Percentiles rank a stretch among this genome's conserved stretches.
phyloP scores from a whole-genome alignment of 257 asterid genomes.

The Ocimum tenuiflorum region DNA sequence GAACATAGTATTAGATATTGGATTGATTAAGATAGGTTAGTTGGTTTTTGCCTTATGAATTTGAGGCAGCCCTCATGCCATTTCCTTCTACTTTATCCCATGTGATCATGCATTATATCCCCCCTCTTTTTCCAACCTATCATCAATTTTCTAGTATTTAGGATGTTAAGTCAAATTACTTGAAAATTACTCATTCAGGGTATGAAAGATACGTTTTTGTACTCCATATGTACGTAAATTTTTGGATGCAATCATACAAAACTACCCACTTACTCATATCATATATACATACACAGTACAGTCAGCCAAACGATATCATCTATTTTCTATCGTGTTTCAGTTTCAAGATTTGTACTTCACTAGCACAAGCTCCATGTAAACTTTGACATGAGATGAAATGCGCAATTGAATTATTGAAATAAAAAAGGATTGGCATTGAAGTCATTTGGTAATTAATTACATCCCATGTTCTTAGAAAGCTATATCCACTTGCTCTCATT shows the following conservation, averaged over 20 bases:
- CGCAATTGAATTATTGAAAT: background rate
- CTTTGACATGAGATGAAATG: background rate
- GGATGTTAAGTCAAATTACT: conserved; percentile 24
- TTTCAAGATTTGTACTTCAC: background rate
- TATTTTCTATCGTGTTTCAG: background rate
- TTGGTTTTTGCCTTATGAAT: conserved; percentile 41
- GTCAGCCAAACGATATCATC: background rate
- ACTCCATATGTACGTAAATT: background rate
- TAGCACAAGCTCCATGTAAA: no score
- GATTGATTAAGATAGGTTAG: conserved; percentile 46
- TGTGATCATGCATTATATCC: no score
- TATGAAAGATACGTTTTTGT: conserved; percentile 3
- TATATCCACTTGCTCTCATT: conserved; percentile 8
- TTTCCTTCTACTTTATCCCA: conserved; percentile 38
- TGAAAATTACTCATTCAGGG: conserved; percentile 10
- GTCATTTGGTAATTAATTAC: background rate
- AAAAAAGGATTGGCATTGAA: background rate
- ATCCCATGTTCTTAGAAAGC: conserved; percentile 23
- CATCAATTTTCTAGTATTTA: conserved; percentile 9
- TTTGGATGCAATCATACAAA: background rate
- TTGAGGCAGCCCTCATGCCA: conserved; percentile 63
- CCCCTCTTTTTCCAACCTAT: no score
- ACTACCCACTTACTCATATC: background rate
- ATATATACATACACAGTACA: background rate
- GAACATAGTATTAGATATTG: background rate